phyloP scores from a whole-genome alignment of 768 basidiomycete species.

The Boletus rubroflammeus region DNA sequence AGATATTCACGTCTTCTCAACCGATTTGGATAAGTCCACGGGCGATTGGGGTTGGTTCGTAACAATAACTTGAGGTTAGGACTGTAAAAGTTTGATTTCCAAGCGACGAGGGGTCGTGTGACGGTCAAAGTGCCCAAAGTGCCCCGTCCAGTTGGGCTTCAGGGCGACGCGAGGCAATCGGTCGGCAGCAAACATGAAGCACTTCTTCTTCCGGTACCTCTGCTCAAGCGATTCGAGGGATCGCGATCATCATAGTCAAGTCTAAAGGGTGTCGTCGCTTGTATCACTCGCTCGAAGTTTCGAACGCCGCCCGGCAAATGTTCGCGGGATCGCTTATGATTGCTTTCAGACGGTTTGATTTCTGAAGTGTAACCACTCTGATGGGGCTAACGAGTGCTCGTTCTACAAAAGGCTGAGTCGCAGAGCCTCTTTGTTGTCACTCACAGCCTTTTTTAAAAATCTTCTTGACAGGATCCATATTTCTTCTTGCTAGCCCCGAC shows the following conservation, averaged over 20 bases:
- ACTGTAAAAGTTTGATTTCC: background rate
- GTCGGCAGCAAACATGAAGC: constrained; percentile 25
- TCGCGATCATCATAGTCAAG: constrained; percentile 25
- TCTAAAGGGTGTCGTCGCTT: constrained; percentile 29
- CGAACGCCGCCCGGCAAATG: constrained; percentile 27
- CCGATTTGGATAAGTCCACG: background rate
- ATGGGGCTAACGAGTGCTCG: background rate
- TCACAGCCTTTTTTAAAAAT: background rate
- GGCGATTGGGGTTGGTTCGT: background rate
- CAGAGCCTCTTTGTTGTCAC: background rate
- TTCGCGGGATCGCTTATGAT: constrained; percentile 32
- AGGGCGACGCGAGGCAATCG: constrained; percentile 12
- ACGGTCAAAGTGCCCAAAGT: background rate
- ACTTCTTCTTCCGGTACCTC: constrained; percentile 12
- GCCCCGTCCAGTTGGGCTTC: background rate
- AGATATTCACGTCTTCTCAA: background rate
- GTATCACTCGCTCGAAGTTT: constrained; percentile 9
- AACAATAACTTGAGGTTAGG: background rate
- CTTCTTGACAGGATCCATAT: background rate
- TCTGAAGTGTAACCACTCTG: background rate
- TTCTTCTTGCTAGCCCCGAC: background rate
- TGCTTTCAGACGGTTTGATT: background rate
- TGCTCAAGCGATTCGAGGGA: constrained; percentile 29
- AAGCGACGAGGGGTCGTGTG: background rate
- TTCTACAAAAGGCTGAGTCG: background rate